Evolutionary conservation across 306 rosid genomes (phyloP), one percentile per base, ranked within the genome.

Genomic region (Fagus sylvatica): DNA sequence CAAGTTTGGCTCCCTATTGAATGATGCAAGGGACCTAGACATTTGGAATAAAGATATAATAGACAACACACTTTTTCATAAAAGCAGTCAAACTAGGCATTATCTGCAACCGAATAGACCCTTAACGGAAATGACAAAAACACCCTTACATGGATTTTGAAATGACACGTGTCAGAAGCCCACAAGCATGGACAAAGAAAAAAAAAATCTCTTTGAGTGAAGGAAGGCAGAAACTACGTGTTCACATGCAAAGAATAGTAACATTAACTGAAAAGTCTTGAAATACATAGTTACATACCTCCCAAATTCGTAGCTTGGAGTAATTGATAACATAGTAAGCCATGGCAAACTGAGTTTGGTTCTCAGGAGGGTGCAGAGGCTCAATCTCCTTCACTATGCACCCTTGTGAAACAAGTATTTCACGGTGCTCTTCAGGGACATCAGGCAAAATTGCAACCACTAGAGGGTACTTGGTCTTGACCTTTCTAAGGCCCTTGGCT

Each of bases 401-500:
- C 15, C 65, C 39, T 12, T 22, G 32, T 22, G 65, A 28, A 12
- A 0, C 16, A 12, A 59, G 13, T 0, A 28, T 59, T 13, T 10
- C 16, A 13, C 39, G 13, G 17, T 59, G 65, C 0, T 59, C 17
- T 11, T 59, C 2, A 0, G 65, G 65, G 15, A 59, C 39, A 11
- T 59, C 37, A 0, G 65, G 39, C 16, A 28, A 28, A 1, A 90
- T 53, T 0, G 97, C 98, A 70, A 94, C 98, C 51, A 94, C 91
- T 3, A 94, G 71, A 0, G 94, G 97, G 82, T 91, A 90, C 48
- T 69, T 74, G 56, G 86, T 84, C 82, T 85, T 77, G 1, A 49
- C 89, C 79, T 91, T 94, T 28, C 96, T 88, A 6, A 94, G 70
- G 5, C 98, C 98, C 84, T 94, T 94, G 30, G 88, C 97, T 71